Evolutionary conservation across 192 early-diverging fungal species (phyloP).

Genomic region (Funneliformis geosporum): DNA sequence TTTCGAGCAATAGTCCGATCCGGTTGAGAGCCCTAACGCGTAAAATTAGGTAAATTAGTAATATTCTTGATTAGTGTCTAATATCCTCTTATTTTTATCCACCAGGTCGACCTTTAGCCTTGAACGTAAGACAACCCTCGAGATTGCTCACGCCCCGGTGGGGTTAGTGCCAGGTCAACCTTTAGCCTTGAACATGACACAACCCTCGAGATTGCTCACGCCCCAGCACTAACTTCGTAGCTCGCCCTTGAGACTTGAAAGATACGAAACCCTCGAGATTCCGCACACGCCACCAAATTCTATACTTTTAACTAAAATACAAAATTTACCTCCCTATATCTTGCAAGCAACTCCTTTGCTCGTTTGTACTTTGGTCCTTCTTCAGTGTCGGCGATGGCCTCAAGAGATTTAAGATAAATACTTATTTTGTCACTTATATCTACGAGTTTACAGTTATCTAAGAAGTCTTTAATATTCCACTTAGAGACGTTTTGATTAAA

Average conservation of each 20-base stretch:
- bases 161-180: constrained; percentile 10
- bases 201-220: constrained; percentile 6
- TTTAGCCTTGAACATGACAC: constrained; percentile 26
- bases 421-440: background rate
- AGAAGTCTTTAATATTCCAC: constrained; percentile 24
- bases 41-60: constrained; percentile 13
- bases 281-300: constrained; percentile 5
- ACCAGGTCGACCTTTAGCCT: constrained; percentile 15
- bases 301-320: background rate
- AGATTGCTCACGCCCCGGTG: constrained; percentile 6
- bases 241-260: constrained; percentile 24
- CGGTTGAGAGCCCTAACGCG: background rate
- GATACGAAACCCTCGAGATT: background rate
- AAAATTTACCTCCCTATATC: constrained; percentile 19
- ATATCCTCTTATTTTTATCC: background rate
- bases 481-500: constrained; percentile 22
- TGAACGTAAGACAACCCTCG: background rate
- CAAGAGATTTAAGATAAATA: constrained; percentile 26
- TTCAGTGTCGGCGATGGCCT: background rate
- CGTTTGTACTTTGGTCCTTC: constrained; percentile 6
- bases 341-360: constrained; percentile 6
- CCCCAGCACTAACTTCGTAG: constrained; percentile 21
- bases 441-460: constrained; percentile 13
- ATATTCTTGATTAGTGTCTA: background rate
- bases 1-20: background rate